phyloP scores from a whole-genome alignment of 495 filamentous ascomycete genomes.

The Tuber magnatum region DNA sequence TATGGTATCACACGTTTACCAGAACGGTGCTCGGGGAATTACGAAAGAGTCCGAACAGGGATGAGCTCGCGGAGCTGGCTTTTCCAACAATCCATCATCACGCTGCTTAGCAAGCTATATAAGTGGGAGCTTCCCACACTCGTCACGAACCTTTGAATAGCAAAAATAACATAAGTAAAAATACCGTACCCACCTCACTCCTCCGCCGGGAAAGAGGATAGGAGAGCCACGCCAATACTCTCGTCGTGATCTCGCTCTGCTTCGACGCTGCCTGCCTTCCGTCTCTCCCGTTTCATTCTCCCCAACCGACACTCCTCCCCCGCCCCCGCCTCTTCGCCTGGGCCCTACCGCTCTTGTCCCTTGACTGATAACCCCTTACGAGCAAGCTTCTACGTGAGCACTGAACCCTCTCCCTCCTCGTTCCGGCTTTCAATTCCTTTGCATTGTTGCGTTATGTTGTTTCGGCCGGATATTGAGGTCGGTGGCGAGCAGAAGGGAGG shows the following conservation, averaged over 20 bases:
- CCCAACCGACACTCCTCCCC: neutral
- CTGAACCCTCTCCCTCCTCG: neutral
- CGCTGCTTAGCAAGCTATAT: neutral
- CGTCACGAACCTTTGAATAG: neutral
- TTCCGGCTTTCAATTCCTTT: neutral
- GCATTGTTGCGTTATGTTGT: neutral
- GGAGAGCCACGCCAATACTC: neutral
- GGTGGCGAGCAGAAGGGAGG: neutral
- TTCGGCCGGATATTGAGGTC: neutral
- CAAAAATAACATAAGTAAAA: neutral
- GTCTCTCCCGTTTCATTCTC: neutral
- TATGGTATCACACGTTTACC: neutral
- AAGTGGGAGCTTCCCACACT: slow-evolving; percentile 2
- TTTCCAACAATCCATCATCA: neutral
- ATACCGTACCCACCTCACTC: neutral
- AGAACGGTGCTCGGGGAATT: neutral
- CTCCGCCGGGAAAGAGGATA: neutral
- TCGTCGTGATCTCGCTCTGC: neutral
- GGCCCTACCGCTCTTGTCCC: neutral
- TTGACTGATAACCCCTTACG: neutral
- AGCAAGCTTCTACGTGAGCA: neutral
- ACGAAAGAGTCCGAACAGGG: neutral
- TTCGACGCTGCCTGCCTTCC: neutral
- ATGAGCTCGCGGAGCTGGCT: neutral
- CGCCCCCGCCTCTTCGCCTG: neutral